phyloP scores from a whole-genome alignment of 2,329 filamentous ascomycete genomes.

The Thermomyces lanuginosus region DNA sequence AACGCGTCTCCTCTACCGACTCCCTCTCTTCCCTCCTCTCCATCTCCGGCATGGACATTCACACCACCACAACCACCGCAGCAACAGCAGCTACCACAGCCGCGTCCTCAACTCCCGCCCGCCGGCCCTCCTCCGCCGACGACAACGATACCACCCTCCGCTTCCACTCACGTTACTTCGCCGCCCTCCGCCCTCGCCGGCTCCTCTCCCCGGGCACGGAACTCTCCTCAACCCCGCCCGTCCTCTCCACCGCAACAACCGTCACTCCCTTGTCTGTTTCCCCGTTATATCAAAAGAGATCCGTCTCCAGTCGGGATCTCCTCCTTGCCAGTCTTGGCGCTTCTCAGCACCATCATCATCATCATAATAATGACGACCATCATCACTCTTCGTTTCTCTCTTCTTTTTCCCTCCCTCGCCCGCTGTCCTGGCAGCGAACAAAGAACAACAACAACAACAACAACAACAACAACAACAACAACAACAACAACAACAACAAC shows the following conservation, averaged over 20 bases:
- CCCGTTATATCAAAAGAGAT: constrained; percentile 10
- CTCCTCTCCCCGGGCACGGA: constrained; percentile 30
- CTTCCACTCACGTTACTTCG: constrained; percentile 37
- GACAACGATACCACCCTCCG: no score
- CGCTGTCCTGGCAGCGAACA: constrained; percentile 3
- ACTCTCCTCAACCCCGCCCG: constrained; percentile 21
- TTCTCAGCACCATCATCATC: background rate
- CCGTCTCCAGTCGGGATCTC: constrained; percentile 16
- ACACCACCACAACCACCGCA: constrained; percentile 67
- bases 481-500: background rate
- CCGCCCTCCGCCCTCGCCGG: constrained; percentile 28
- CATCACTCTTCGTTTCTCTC: background rate
- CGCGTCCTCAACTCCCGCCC: no score
- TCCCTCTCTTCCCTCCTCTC: no score
- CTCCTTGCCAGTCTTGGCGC: constrained; percentile 24
- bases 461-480: constrained; percentile 10
- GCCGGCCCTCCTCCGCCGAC: no score
- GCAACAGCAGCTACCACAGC: no score
- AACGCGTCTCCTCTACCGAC: no score
- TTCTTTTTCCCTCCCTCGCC: constrained; percentile 3
- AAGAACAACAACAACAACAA: constrained; percentile 7
- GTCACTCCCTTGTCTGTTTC: constrained; percentile 13
- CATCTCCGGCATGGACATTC: constrained; percentile 74
- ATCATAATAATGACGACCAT: background rate
- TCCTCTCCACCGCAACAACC: constrained; percentile 22